A percentile compares a stretch with the other conserved stretches of the same genome.
These are phyloP conservation scores for Rhodotorula sp. DNA, from an alignment of 1,284 basidiomycete species.

Conservation along the genomic window DNA sequence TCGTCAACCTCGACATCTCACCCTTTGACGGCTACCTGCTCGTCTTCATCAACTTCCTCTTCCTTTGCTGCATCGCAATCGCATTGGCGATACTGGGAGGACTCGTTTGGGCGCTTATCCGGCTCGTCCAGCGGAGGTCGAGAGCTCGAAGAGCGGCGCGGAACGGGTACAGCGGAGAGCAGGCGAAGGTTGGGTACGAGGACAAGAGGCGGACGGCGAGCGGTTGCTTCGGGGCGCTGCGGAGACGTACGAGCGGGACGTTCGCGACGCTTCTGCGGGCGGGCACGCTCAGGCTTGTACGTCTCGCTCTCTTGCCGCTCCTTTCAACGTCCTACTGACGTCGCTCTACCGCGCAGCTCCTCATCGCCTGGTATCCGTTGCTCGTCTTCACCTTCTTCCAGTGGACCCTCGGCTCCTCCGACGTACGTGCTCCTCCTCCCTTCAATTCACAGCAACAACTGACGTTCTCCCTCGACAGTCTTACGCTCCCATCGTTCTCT, in stretches of 20 bases:
- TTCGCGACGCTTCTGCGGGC: slow-evolving; percentile 47
- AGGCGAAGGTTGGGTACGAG: slow-evolving; percentile 31
- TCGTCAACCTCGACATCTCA: slow-evolving; percentile 38
- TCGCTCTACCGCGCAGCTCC: slow-evolving; percentile 53
- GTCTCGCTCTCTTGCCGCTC: slow-evolving; percentile 10
- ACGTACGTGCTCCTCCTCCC: slow-evolving; percentile 3
- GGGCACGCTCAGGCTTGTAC: slow-evolving; percentile 50
- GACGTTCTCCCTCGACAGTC: slow-evolving; percentile 58
- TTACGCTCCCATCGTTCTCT: slow-evolving; percentile 70
- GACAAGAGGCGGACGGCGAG: slow-evolving; percentile 48
- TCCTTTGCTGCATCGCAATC: slow-evolving; percentile 37
- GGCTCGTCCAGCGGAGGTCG: slow-evolving; percentile 2
- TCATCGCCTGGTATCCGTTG: slow-evolving; percentile 67
- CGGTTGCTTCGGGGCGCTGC: slow-evolving; percentile 51
- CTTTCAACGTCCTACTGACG: background rate
- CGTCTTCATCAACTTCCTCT: slow-evolving; percentile 43
- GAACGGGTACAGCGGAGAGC: slow-evolving; percentile 46
- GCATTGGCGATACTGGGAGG: slow-evolving; percentile 31
- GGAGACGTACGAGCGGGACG: slow-evolving; percentile 52
- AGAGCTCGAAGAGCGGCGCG: slow-evolving; percentile 1
- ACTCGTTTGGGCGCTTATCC: slow-evolving; percentile 19
- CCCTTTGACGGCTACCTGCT: slow-evolving; percentile 43
- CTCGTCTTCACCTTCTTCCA: slow-evolving; percentile 78
- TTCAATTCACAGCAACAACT: background rate
- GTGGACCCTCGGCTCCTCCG: slow-evolving; percentile 63